A percentile compares a stretch with the other conserved stretches of the same genome.
phyloP scores from a whole-genome alignment of 129 eudicot species.

The Centella asiatica region DNA sequence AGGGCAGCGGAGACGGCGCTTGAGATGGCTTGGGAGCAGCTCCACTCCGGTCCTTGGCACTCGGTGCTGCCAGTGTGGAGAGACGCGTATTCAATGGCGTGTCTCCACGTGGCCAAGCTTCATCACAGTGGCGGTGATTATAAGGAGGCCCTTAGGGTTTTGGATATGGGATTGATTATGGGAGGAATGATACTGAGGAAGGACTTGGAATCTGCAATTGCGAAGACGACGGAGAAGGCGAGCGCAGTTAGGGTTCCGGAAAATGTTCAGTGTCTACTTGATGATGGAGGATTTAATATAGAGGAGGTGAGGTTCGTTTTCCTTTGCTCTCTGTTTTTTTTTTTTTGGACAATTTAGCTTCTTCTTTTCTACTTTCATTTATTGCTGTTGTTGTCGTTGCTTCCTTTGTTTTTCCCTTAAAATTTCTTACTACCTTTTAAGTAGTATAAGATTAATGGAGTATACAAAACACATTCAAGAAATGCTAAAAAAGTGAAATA shows the following conservation, averaged over 20 bases:
- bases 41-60: slow-evolving; percentile 94
- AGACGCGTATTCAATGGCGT: slow-evolving; percentile 95
- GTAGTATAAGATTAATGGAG: too few relatives aligned
- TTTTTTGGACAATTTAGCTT: neutral
- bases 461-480: too few relatives aligned
- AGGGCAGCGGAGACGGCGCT: slow-evolving; percentile 94
- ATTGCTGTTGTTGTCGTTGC: neutral
- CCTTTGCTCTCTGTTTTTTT: neutral
- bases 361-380: too few relatives aligned
- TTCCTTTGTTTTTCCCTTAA: too few relatives aligned
- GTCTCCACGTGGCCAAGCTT: slow-evolving; percentile 63
- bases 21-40: slow-evolving; percentile 99
- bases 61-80: slow-evolving; percentile 84
- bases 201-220: slow-evolving; percentile 61
- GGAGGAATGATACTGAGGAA: slow-evolving; percentile 56
- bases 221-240: slow-evolving; percentile 27
- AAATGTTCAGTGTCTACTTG: neutral
- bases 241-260: slow-evolving; percentile 18
- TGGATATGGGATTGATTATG: slow-evolving; percentile 93
- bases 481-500: too few relatives aligned
- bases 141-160: slow-evolving; percentile 46
- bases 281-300: slow-evolving; percentile 24
- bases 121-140: slow-evolving; percentile 38
- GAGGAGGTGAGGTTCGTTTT: slow-evolving; percentile 61
- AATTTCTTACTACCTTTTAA: too few relatives aligned